Evolutionary conservation across 805 yeast species (phyloP), one percentile per base, ranked within the genome.

Genomic region (Tetrapisispora nanseiensis): DNA sequence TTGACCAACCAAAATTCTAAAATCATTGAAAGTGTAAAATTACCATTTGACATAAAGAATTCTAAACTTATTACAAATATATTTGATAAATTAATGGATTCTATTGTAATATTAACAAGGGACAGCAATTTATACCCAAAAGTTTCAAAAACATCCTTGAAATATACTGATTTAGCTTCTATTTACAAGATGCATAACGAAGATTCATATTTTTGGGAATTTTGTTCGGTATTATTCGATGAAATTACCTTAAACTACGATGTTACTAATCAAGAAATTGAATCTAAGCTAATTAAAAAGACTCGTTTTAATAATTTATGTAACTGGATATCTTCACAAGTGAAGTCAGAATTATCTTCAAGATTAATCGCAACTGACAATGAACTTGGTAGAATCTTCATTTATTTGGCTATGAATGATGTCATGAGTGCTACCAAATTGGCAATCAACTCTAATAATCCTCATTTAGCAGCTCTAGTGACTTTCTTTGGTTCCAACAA

Each of bases 401-500:
- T 71, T 3, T 55, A 65, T 21, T 47, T 82, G 9, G 68, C 77
- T 26, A 66, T 73, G 4, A 79, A 82, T 41, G 75, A 80, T 43
- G 53, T 86, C 23, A 65, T 70, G 8, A 67, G 68, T 22, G 97
- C 97, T 1, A 67, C 80, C 6, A 66, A 68, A 24, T 46, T 66
- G 3, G 89, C 96, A 1, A 61, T 78, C 1, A 63, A 70, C n/a
- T 61, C 82, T 0, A 70, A 71, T 8, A 83, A 84, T 52, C 62
- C 73, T 5, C 95, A 89, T 57, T 61, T 90, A 16, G 78, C 95
- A 0, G 76, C 76, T 0, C 54, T 86, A 22, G 59, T 90, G 11
- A 72, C 95, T 0, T 63, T 83, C 33, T 57, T 82, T 7, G 95
- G 85, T 27, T 79, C 92, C 0, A 80, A 82, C 50, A 83, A 80